Percentiles rank a stretch among this genome's conserved stretches.
Evolutionary conservation across 2,329 filamentous ascomycete species (phyloP).

Genomic region (Fusarium ambrosium): DNA sequence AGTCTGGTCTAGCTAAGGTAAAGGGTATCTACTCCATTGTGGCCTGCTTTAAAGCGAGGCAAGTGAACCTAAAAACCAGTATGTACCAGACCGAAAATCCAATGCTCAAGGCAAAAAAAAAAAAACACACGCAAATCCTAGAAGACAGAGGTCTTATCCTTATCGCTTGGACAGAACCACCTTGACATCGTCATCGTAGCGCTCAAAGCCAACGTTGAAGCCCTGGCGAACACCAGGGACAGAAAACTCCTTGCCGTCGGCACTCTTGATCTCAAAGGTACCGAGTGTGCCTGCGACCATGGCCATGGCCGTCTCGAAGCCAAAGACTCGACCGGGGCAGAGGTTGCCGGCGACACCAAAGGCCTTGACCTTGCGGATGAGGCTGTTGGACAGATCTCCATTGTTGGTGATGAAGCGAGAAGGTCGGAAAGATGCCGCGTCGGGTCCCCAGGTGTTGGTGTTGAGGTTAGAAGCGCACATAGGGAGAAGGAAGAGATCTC

Average conservation of each 20-base stretch:
- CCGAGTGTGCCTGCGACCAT: conserved; percentile 45
- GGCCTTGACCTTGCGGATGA: conserved; percentile 46
- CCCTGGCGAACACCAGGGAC: conserved; percentile 43
- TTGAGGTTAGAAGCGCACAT: conserved; percentile 51
- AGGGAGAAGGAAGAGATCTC: conserved; percentile 50
- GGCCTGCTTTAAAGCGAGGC: neutral
- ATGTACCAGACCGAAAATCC: neutral
- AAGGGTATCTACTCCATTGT: neutral
- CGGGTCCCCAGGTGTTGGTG: conserved; percentile 45
- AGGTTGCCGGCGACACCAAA: conserved; percentile 52
- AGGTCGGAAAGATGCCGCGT: conserved; percentile 45
- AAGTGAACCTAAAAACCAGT: neutral
- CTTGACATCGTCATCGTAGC: conserved; percentile 47
- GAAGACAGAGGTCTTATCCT: neutral
- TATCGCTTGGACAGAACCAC: conserved; percentile 40
- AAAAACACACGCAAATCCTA: neutral
- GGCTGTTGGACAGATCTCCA: conserved; percentile 39
- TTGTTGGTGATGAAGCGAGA: conserved; percentile 46
- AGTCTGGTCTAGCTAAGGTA: neutral
- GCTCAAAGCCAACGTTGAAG: conserved; percentile 51
- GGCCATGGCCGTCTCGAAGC: conserved; percentile 48
- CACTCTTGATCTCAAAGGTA: conserved; percentile 45
- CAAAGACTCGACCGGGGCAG: conserved; percentile 49
- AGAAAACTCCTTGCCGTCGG: conserved; percentile 32
- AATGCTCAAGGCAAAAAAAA: neutral